Evolutionary conservation across 306 rosid genomes (phyloP), one percentile per base, ranked within the genome.

Genomic region (Clitoria ternatea): DNA sequence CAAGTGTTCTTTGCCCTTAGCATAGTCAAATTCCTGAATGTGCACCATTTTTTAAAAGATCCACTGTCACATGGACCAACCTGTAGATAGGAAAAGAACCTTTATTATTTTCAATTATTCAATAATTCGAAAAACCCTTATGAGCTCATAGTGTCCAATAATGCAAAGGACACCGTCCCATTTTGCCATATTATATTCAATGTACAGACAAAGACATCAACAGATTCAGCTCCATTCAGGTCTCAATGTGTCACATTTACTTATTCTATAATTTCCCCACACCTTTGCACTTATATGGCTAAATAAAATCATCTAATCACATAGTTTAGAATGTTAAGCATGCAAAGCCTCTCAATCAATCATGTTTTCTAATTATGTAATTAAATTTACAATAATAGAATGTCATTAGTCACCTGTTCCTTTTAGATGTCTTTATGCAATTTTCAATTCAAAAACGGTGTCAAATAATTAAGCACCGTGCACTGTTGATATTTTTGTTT

Each of bases 31-130:
- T 69, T 67, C 84, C 62, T 65, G 30, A 66, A 14, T 61, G 42
- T 73, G 78, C 35, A 29, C 68, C 61, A 66, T 50, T 72, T 81
- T 66, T 81, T 22, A 56, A 80, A 52, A 64, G 76, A 63, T 76
- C 76, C 83, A 67, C 63, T 55, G 26, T 54, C 80, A 86, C 97
- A 83, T 88, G 97, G 92, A 83, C 84, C 97, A 77, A 75, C 84
- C 82, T 82, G 84, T 55, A 63, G 72, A 72, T 33, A 67, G 15
- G 15, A 66, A 79, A 49, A 18, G 13, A 22, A n/a, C 49, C 52
- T 45, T 68, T 77, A 49, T 53, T 45, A 55, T 76, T 19, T 44
- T n/a, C 70, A 72, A 65, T 72, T 73, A 77, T 81, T 84, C 82
- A 67, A 70, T 59, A 36, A 84, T 82, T 69, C 72, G 12, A 13